These are phyloP conservation scores for Phytophthora ohioensis DNA, from an alignment of 352 stramenopile species.

Conservation along the genomic window DNA sequence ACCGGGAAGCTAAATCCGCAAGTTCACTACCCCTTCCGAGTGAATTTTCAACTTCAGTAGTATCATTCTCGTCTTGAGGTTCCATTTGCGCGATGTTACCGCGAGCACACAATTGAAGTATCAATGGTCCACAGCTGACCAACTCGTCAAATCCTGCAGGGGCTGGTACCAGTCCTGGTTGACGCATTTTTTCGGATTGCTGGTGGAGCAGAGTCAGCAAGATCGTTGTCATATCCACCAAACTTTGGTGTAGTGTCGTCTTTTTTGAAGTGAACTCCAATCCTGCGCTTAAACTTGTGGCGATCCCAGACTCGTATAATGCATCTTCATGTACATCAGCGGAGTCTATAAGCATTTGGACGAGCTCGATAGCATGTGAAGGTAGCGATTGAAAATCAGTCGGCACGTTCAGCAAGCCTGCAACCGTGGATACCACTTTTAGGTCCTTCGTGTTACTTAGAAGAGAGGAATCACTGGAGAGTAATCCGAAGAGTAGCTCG, in stretches of 20 bases:
- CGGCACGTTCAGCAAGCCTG: conserved; percentile 48
- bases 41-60: background rate
- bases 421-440: conserved; percentile 32
- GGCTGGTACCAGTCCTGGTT: background rate
- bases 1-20: conserved; percentile 58
- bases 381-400: conserved; percentile 38
- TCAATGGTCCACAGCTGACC: conserved; percentile 34
- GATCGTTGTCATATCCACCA: conserved; percentile 46
- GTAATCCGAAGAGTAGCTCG: conserved; percentile 57
- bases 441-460: conserved; percentile 32
- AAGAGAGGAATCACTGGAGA: conserved; percentile 46
- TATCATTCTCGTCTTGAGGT: conserved; percentile 9
- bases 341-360: conserved; percentile 46
- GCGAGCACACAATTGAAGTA: conserved; percentile 51
- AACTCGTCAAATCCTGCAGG: conserved; percentile 45
- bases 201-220: conserved; percentile 49
- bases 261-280: conserved; percentile 38
- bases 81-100: background rate
- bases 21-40: conserved; percentile 15
- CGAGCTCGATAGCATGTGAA: conserved; percentile 44
- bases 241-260: conserved; percentile 8
- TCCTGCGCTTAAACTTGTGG: conserved; percentile 26
- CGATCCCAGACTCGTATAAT: conserved; percentile 51
- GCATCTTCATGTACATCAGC: conserved; percentile 16
- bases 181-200: conserved; percentile 40